These are phyloP conservation scores for Aspergillus affinis DNA, from an alignment of 495 filamentous ascomycete species.

Conservation along the genomic window DNA sequence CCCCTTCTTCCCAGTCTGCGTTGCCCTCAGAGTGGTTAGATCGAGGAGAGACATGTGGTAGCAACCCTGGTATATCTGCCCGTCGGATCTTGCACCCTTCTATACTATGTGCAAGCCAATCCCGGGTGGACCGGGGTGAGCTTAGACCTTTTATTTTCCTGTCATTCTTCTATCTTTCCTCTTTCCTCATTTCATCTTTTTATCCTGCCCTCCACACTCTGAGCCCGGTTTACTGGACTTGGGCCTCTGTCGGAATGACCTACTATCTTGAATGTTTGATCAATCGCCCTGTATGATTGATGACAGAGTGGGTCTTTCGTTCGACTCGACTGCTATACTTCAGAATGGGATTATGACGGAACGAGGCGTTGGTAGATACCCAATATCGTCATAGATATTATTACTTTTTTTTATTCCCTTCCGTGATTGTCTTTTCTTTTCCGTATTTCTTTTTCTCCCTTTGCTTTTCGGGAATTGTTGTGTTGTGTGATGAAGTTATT, in stretches of 20 bases:
- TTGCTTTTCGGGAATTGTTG: not conserved
- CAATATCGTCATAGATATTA: slow-evolving; percentile 43
- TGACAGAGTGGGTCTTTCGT: slow-evolving; percentile 27
- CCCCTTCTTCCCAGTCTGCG: slow-evolving; percentile 44
- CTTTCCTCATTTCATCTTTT: slow-evolving; percentile 10
- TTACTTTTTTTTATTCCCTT: slow-evolving; percentile 31
- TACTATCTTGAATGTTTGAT: slow-evolving; percentile 26
- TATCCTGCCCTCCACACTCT: slow-evolving; percentile 21
- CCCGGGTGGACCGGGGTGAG: not conserved
- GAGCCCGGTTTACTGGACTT: slow-evolving; percentile 37
- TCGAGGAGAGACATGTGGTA: slow-evolving; percentile 32
- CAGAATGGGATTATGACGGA: slow-evolving; percentile 46
- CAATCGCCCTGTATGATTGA: slow-evolving; percentile 20
- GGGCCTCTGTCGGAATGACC: slow-evolving; percentile 37
- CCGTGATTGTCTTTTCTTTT: slow-evolving; percentile 27
- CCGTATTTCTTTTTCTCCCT: slow-evolving; percentile 2
- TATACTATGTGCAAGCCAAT: slow-evolving; percentile 22
- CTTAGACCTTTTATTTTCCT: slow-evolving; percentile 13
- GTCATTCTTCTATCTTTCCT: slow-evolving; percentile 14
- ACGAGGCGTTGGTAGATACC: slow-evolving; percentile 55
- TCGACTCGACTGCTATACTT: slow-evolving; percentile 33
- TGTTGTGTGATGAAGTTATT: not conserved
- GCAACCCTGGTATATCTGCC: slow-evolving; percentile 18
- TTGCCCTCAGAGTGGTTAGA: slow-evolving; percentile 40
- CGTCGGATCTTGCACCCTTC: slow-evolving; percentile 20